Base-by-base conservation (phyloP, 805 yeast genomes). In the Lachancea thermotolerans region DNA sequence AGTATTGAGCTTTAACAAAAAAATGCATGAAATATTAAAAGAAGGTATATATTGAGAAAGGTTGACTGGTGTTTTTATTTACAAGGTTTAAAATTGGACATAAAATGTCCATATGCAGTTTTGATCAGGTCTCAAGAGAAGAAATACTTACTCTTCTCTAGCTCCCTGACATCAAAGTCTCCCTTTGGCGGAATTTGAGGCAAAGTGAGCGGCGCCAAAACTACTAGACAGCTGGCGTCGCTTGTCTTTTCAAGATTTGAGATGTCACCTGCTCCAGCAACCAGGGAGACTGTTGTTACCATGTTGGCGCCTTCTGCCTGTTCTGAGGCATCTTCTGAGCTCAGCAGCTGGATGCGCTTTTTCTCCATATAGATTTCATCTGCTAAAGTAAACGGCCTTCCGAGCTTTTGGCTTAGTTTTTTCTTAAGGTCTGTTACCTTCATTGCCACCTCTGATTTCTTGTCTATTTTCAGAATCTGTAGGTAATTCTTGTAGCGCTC, bases 161-260 rank as follows among this genome's bases (percentile, higher is more conserved):
- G 82, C 47, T 75, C 76, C 34, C 69, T 66, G 32, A 91, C 95
- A 58, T 91, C 95, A 55, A 91, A 86, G 14, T 79, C 81, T 41
- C 97, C 99, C 62, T 77, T 82, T 41, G 74, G 68, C 11, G 96
- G 96, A 35, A 87, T 76, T 0, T 70, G 73, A 0, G 95, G 95
- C 50, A 88, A 69, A 37, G 63, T 66, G 55, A 88, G 70, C 5
- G 95, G 95, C 8, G 78, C 81, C 46, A 86, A 66, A 2, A 83
- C 70, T 45, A 70, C 73, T 35, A 70, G 36, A 4, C 54, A 58
- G 30, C 54, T 53, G 5, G 58, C 53, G 27, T 55, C 58, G 25
- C 56, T 58, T 1, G 54, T 55, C 43, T 60, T 58, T 39, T 56
- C 59, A 14, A 58, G 54, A 18, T 57, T 49, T 39, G 55, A 59